These are phyloP conservation scores for Chytriomyces sp. DNA, from an alignment of 192 early-diverging fungal genomes.

Conservation along the genomic window DNA sequence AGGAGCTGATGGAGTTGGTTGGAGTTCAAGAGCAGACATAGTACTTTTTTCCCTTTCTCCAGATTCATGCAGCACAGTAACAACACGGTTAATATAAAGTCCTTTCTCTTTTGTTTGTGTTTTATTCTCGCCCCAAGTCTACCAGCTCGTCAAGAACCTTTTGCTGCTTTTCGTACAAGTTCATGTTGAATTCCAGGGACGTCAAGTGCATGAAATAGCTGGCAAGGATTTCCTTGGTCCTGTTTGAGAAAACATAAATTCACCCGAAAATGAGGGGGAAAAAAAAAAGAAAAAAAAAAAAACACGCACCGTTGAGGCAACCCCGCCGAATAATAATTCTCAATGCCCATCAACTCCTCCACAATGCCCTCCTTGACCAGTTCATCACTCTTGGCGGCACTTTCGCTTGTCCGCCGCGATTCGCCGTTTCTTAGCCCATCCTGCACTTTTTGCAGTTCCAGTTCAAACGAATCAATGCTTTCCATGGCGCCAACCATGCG, in stretches of 20 bases:
- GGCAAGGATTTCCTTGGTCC: conserved; percentile 40
- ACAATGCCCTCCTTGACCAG: conserved; percentile 13
- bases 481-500: conserved; percentile 3
- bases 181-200: conserved; percentile 43
- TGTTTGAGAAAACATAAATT: background rate
- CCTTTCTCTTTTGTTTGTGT: background rate
- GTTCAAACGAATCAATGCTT: conserved; percentile 18
- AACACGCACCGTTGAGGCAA: conserved; percentile 33
- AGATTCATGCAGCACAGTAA: background rate
- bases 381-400: conserved; percentile 1
- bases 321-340: conserved; percentile 45
- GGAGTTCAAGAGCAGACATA: background rate
- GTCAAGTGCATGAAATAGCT: conserved; percentile 43
- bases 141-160: conserved; percentile 42
- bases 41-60: too few species aligned
- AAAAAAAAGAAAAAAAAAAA: background rate
- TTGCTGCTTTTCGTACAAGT: conserved; percentile 40
- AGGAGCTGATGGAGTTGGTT: background rate
- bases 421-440: background rate
- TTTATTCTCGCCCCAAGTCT: conserved; percentile 34
- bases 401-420: background rate
- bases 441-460: background rate
- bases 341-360: conserved; percentile 39
- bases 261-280: background rate
- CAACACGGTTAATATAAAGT: background rate